phyloP scores from a whole-genome alignment of 108 stramenopile species.

The Cylindrotheca fusiformis region DNA sequence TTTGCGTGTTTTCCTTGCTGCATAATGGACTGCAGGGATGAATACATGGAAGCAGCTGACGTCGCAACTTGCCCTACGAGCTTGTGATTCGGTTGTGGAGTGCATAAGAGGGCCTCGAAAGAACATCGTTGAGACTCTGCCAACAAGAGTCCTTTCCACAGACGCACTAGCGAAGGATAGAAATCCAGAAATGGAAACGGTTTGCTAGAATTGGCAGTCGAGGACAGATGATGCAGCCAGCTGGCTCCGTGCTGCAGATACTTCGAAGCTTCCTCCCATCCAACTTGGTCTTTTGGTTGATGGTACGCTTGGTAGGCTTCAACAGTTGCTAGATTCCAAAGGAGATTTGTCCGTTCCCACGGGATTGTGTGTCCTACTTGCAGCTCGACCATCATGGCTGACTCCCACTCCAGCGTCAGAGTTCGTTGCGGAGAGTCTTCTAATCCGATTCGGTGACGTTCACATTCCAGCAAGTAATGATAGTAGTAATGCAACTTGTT shows the following conservation, averaged over 20 bases:
- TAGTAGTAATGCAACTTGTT: conserved; percentile 25
- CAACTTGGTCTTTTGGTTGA: conserved; percentile 14
- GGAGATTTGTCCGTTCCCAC: conserved; percentile 40
- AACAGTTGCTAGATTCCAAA: conserved; percentile 47
- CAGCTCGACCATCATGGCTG: conserved; percentile 13
- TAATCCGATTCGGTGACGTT: conserved; percentile 13
- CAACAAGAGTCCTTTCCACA: conserved; percentile 40
- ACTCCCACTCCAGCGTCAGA: conserved; percentile 26
- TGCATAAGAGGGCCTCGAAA: conserved; percentile 35
- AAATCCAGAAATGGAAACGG: conserved; percentile 15
- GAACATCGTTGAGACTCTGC: conserved; percentile 43
- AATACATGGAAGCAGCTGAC: conserved; percentile 35
- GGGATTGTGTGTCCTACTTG: conserved; percentile 13
- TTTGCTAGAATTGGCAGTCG: neutral
- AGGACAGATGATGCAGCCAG: conserved; percentile 17
- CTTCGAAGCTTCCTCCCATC: conserved; percentile 30
- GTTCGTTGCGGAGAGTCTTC: neutral
- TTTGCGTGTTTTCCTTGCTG: conserved; percentile 1
- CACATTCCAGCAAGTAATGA: conserved; percentile 30
- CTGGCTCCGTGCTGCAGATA: conserved; percentile 42
- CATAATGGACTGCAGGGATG: conserved; percentile 13
- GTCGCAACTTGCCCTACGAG: conserved; percentile 45
- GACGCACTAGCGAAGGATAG: conserved; percentile 20
- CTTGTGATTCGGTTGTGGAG: conserved; percentile 28
- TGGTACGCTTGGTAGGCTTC: conserved; percentile 32